A percentile compares a stretch with the other conserved stretches of the same genome.
Evolutionary conservation across 768 basidiomycete species (phyloP).

Genomic region (Strobilomyces echinocephalus): DNA sequence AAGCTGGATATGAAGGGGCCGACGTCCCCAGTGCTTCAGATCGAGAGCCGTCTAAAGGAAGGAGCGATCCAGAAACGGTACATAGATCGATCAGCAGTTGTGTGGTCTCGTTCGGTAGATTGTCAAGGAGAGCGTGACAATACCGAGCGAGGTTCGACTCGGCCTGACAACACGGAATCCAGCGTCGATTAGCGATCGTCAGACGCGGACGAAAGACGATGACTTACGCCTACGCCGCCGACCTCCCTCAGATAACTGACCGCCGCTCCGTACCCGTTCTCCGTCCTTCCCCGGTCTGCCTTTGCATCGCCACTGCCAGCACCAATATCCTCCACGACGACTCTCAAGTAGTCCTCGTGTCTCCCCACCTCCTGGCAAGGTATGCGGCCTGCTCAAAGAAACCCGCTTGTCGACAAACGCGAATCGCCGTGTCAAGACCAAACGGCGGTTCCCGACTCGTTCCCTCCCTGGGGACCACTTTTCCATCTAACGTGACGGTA

Average conservation of each 20-base stretch:
- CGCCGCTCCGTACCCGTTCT: constrained; percentile 60
- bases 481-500: constrained; percentile 18
- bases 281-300: constrained; percentile 25
- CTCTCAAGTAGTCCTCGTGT: constrained; percentile 90
- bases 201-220: not conserved
- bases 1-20: constrained; percentile 69
- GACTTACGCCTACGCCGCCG: constrained; percentile 72
- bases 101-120: constrained; percentile 84
- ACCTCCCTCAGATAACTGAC: constrained; percentile 73
- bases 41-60: constrained; percentile 26
- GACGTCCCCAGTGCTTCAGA: constrained; percentile 20
- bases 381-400: constrained; percentile 95
- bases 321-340: constrained; percentile 89
- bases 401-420: constrained; percentile 93
- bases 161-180: constrained; percentile 45
- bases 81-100: constrained; percentile 89
- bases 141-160: constrained; percentile 85
- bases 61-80: constrained; percentile 56
- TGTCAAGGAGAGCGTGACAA: constrained; percentile 78
- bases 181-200: not conserved
- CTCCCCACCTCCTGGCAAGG: constrained; percentile 87
- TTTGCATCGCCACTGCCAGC: constrained; percentile 8
- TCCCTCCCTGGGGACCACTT: constrained; percentile 30
- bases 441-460: constrained; percentile 78
- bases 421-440: constrained; percentile 94